phyloP scores from a whole-genome alignment of 2,329 filamentous ascomycete genomes.

The Colletotrichum sp. region DNA sequence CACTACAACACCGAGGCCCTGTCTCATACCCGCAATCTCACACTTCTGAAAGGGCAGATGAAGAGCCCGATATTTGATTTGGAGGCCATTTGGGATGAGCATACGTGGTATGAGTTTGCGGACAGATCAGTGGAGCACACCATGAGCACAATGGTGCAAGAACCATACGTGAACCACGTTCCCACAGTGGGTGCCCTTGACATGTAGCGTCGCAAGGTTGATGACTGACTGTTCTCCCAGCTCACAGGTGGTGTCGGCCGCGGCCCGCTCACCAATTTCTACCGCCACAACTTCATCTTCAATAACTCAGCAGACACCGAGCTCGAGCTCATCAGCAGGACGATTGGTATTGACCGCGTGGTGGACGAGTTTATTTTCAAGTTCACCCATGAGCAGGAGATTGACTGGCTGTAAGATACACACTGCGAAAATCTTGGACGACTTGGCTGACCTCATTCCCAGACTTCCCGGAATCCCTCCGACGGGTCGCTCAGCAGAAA shows the following conservation, averaged over 20 bases:
- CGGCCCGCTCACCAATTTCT: constrained; percentile 67
- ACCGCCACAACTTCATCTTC: constrained; percentile 76
- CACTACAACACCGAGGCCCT: constrained; percentile 60
- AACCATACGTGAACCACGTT: constrained; percentile 81
- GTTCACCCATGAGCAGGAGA: constrained; percentile 65
- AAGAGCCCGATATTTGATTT: constrained; percentile 74
- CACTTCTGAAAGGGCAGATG: constrained; percentile 67
- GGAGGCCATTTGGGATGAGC: constrained; percentile 80
- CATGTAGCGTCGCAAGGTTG: background rate
- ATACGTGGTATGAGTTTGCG: constrained; percentile 74
- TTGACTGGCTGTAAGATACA: constrained; percentile 71
- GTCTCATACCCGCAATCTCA: constrained; percentile 68
- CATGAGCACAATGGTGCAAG: constrained; percentile 80
- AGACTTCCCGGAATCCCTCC: constrained; percentile 59
- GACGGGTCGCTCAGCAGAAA: constrained; percentile 55
- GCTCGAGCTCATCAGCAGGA: constrained; percentile 73
- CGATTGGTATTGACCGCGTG: constrained; percentile 73
- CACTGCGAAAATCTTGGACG: constrained; percentile 9
- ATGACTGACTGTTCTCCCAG: constrained; percentile 26
- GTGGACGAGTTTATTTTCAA: constrained; percentile 73
- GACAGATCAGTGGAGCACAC: constrained; percentile 74
- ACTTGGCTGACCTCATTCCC: background rate
- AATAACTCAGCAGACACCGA: constrained; percentile 71
- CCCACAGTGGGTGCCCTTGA: constrained; percentile 51
- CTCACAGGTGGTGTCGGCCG: constrained; percentile 74